phyloP scores from a whole-genome alignment of 2,329 filamentous ascomycete species.

The Colletotrichum sp. region DNA sequence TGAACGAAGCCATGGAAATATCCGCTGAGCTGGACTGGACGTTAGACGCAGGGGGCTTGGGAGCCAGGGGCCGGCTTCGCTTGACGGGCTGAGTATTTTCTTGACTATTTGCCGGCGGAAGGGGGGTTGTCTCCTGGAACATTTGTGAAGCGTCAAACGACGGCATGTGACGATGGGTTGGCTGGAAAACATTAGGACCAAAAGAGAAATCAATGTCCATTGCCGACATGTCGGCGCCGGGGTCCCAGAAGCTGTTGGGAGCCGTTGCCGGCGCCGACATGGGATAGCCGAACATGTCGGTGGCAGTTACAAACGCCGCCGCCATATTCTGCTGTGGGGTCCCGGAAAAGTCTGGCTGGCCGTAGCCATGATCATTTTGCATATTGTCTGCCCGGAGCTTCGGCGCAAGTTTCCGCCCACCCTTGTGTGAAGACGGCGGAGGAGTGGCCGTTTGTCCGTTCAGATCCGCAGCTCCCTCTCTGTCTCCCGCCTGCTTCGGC shows the following conservation, averaged over 20 bases:
- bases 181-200: slow-evolving; percentile 49
- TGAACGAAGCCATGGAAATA: slow-evolving; percentile 44
- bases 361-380: slow-evolving; percentile 63
- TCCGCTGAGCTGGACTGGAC: slow-evolving; percentile 4
- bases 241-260: slow-evolving; percentile 63
- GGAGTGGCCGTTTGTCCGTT: slow-evolving; percentile 62
- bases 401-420: slow-evolving; percentile 58
- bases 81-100: slow-evolving; percentile 35
- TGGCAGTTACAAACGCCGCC: slow-evolving; percentile 48
- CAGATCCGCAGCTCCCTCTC: slow-evolving; percentile 40
- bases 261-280: slow-evolving; percentile 61
- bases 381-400: slow-evolving; percentile 52
- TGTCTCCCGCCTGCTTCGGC: slow-evolving; percentile 52
- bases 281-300: slow-evolving; percentile 65
- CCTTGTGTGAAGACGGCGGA: slow-evolving; percentile 62
- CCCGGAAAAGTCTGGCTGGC: slow-evolving; percentile 55
- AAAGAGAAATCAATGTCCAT: slow-evolving; percentile 67
- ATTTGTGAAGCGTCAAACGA: slow-evolving; percentile 62
- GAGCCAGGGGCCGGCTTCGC: slow-evolving; percentile 53
- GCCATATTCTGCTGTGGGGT: slow-evolving; percentile 56
- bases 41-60: slow-evolving; percentile 49
- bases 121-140: slow-evolving; percentile 52
- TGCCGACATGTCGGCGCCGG: slow-evolving; percentile 50
- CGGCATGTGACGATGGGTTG: slow-evolving; percentile 51
- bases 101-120: slow-evolving; percentile 28